Conservation (phyloP, 139 green algal genomes). For the Pseudopediastrum boryanum region DNA sequence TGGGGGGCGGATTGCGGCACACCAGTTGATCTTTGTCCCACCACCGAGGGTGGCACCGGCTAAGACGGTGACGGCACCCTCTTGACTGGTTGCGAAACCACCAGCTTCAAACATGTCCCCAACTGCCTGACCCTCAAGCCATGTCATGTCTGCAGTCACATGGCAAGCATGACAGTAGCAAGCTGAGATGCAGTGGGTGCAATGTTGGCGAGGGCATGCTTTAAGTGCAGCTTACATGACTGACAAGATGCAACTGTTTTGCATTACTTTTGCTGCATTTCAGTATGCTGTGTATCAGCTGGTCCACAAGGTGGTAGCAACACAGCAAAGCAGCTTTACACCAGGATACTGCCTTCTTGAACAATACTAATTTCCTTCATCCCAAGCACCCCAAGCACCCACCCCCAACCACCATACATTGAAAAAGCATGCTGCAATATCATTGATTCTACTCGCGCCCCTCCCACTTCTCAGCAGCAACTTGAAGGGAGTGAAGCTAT, state of each 20-base stretch:
- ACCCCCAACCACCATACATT: too few species aligned
- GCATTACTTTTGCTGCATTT: background rate
- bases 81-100: conserved; percentile 44
- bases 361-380: background rate
- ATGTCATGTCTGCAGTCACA: conserved; percentile 29
- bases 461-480: too few species aligned
- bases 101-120: conserved; percentile 61
- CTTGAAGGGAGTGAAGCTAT: too few species aligned
- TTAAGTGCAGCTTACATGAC: background rate
- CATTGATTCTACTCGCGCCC: too few species aligned
- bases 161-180: background rate
- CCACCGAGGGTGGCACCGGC: conserved; percentile 72
- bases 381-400: too few species aligned
- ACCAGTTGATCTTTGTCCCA: conserved; percentile 79
- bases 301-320: background rate
- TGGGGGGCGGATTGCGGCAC: conserved; percentile 49
- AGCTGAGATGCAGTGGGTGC: background rate
- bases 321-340: background rate
- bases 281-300: too few species aligned
- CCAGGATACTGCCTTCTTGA: background rate
- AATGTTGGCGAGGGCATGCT: background rate
- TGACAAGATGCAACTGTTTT: background rate
- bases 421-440: too few species aligned
- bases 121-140: conserved; percentile 47
- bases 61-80: conserved; percentile 58